Evolutionary conservation across 2,329 filamentous ascomycete genomes (phyloP).

Genomic region (Fonsecaea erecta): DNA sequence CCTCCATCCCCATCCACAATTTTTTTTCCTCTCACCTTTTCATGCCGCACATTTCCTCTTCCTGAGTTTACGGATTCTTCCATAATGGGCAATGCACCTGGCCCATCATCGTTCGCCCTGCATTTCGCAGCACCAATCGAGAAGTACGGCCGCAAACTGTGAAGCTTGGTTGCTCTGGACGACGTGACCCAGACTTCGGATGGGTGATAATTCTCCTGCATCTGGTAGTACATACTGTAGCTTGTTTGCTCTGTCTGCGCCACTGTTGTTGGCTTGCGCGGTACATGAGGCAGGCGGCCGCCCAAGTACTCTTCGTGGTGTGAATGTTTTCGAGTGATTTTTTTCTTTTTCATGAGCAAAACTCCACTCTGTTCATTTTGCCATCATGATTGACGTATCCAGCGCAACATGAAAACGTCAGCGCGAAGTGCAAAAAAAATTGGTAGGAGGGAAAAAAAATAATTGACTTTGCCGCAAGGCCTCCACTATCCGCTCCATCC

Average conservation of each 20-base stretch:
- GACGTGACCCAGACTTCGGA: slow-evolving; percentile 3
- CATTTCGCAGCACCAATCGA: not conserved
- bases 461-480: slow-evolving; percentile 2
- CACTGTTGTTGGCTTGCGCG: not conserved
- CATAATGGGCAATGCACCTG: not conserved
- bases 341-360: not conserved
- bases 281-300: not conserved
- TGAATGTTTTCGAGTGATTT: not conserved
- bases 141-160: not conserved
- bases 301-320: no score
- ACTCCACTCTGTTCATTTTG: not conserved
- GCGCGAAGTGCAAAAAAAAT: not conserved
- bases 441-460: not conserved
- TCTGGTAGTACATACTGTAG: not conserved
- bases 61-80: not conserved
- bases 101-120: slow-evolving; percentile 4
- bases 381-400: slow-evolving; percentile 2
- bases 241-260: no score
- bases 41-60: not conserved
- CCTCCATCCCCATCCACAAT: slow-evolving; percentile 12
- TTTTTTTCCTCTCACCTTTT: slow-evolving; percentile 7
- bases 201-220: slow-evolving; percentile 3
- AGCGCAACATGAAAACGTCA: not conserved
- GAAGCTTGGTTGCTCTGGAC: slow-evolving; percentile 16
- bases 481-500: slow-evolving; percentile 15